A percentile compares a stretch with the other conserved stretches of the same genome.
phyloP scores from a whole-genome alignment of 2,329 filamentous ascomycete genomes.

The Alternaria solani region DNA sequence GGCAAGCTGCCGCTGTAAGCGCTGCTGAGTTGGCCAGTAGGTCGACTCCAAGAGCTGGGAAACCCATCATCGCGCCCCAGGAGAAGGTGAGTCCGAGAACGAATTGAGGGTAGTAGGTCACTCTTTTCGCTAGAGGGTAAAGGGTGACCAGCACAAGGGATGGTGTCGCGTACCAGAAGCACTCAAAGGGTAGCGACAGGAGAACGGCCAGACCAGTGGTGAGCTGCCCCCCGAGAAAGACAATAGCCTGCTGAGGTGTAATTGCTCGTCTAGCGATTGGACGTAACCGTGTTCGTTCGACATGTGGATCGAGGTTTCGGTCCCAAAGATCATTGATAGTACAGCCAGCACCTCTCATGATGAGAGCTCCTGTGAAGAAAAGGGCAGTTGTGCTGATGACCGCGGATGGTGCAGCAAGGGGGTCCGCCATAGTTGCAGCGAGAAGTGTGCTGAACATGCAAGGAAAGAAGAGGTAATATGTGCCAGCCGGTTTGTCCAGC shows the following conservation, averaged over 20 bases:
- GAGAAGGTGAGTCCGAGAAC: conserved; percentile 86
- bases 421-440: conserved; percentile 73
- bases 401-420: conserved; percentile 66
- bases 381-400: conserved; percentile 71
- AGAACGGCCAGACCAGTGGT: conserved; percentile 76
- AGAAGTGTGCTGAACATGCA: conserved; percentile 85
- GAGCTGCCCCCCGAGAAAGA: conserved; percentile 78
- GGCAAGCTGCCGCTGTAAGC: conserved; percentile 69
- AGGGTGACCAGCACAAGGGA: conserved; percentile 75
- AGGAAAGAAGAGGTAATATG: conserved; percentile 85
- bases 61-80: conserved; percentile 89
- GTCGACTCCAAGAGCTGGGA: conserved; percentile 81
- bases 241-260: conserved; percentile 72
- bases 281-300: conserved; percentile 76
- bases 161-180: conserved; percentile 79
- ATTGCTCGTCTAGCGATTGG: conserved; percentile 83
- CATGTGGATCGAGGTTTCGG: conserved; percentile 82
- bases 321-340: conserved; percentile 93
- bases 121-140: conserved; percentile 84
- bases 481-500: conserved; percentile 81
- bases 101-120: conserved; percentile 87
- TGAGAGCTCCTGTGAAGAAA: conserved; percentile 77
- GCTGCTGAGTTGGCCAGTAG: conserved; percentile 71
- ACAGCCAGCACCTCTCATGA: conserved; percentile 89
- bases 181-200: conserved; percentile 76